Evolutionary conservation across 768 basidiomycete species (phyloP).

Genomic region (Astraeus odoratus): DNA sequence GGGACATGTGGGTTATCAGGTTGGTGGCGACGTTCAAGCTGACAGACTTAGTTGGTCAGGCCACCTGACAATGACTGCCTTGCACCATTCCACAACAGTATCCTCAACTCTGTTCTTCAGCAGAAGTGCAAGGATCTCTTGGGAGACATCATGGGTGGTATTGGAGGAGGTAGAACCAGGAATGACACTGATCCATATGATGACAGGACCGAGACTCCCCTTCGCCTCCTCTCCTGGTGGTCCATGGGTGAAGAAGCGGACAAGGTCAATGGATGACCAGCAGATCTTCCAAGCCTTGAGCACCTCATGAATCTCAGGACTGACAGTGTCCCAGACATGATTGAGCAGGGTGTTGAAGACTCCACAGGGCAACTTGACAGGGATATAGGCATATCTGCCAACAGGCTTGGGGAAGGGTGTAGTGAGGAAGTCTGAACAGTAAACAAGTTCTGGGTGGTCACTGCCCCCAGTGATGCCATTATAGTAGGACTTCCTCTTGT

Average conservation of each 20-base stretch:
- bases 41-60: too few species aligned
- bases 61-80: slow-evolving; percentile 18
- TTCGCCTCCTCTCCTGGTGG: slow-evolving; percentile 4
- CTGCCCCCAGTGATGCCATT: slow-evolving; percentile 30
- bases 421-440: slow-evolving; percentile 24
- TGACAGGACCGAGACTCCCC: slow-evolving; percentile 29
- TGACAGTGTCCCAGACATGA: slow-evolving; percentile 26
- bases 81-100: slow-evolving; percentile 34
- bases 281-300: slow-evolving; percentile 15
- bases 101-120: slow-evolving; percentile 22
- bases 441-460: slow-evolving; percentile 32
- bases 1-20: too few species aligned
- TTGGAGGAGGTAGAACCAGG: slow-evolving; percentile 28
- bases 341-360: slow-evolving; percentile 31
- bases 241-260: slow-evolving; percentile 15
- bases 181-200: slow-evolving; percentile 32
- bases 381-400: slow-evolving; percentile 8
- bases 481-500: slow-evolving; percentile 25
- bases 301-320: slow-evolving; percentile 20
- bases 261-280: slow-evolving; percentile 24
- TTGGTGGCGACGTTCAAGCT: too few species aligned
- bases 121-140: slow-evolving; percentile 31
- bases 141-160: slow-evolving; percentile 27
- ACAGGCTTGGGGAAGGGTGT: slow-evolving; percentile 24
- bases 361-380: slow-evolving; percentile 27